Conservation (phyloP, 129 eudicot species). For the Saussurea involucrata region DNA sequence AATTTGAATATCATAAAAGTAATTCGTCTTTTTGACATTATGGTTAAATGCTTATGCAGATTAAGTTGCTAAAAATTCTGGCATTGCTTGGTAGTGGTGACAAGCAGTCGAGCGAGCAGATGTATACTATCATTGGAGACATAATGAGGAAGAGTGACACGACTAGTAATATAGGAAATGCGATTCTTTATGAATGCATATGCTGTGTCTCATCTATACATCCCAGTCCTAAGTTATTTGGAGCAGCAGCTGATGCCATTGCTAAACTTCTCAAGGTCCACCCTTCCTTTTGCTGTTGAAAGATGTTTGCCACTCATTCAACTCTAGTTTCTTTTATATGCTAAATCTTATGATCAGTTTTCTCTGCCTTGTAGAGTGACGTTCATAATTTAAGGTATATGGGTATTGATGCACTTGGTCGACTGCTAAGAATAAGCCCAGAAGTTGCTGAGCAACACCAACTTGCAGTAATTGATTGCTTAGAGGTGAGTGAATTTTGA, state of each 20-base stretch:
- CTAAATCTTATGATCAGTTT: slow-evolving; percentile 2
- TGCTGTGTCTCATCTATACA: slow-evolving; percentile 85
- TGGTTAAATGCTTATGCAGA: slow-evolving; percentile 45
- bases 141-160: slow-evolving; percentile 87
- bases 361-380: slow-evolving; percentile 63
- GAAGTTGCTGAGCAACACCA: slow-evolving; percentile 99
- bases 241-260: slow-evolving; percentile 92
- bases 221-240: slow-evolving; percentile 79
- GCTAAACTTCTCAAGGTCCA: slow-evolving; percentile 77
- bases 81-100: slow-evolving; percentile 87
- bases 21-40: not conserved
- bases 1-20: not conserved
- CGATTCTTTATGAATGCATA: slow-evolving; percentile 87
- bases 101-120: slow-evolving; percentile 90
- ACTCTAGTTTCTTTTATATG: not conserved
- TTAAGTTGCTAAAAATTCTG: slow-evolving; percentile 80
- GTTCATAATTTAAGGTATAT: slow-evolving; percentile 90
- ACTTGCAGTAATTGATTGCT: slow-evolving; percentile 97
- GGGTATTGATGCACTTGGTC: slow-evolving; percentile 97
- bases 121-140: slow-evolving; percentile 91
- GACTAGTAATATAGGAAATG: slow-evolving; percentile 89
- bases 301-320: not conserved
- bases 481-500: slow-evolving; percentile 65
- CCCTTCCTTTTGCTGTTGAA: not conserved
- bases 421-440: slow-evolving; percentile 85